These are phyloP conservation scores for Emiliania huxleyi DNA, from an alignment of 78 protist genomes.

Conservation along the genomic window DNA sequence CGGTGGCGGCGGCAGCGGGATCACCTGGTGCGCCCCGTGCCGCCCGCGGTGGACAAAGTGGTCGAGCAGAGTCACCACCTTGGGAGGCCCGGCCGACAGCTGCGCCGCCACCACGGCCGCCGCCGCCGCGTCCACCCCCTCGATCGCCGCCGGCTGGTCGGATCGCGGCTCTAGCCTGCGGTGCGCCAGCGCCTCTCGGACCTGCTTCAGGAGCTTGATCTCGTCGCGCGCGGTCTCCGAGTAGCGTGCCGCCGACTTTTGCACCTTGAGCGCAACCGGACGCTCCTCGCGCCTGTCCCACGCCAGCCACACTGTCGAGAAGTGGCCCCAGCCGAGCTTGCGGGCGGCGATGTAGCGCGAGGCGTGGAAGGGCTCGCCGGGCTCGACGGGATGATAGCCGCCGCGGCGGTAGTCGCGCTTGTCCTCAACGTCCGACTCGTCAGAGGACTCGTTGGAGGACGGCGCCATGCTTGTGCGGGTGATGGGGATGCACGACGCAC, in stretches of 20 bases:
- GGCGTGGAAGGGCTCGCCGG: constrained; percentile 76
- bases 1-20: too few relatives aligned
- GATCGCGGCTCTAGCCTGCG: too few relatives aligned
- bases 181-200: not conserved
- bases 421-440: not conserved
- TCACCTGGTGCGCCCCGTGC: constrained; percentile 68
- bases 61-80: constrained; percentile 65
- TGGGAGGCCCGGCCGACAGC: not conserved
- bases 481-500: too few relatives aligned
- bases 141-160: not conserved
- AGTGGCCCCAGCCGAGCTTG: constrained; percentile 99
- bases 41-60: constrained; percentile 76
- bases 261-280: constrained; percentile 65
- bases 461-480: too few relatives aligned
- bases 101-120: not conserved
- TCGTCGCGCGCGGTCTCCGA: constrained; percentile 48
- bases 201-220: not conserved
- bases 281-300: constrained; percentile 56
- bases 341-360: constrained; percentile 69
- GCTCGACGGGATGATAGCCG: constrained; percentile 90
- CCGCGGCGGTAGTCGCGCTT: constrained; percentile 62
- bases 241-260: constrained; percentile 65
- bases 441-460: too few relatives aligned
- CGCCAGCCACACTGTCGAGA: constrained; percentile 96
- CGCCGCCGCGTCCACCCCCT: not conserved